Percentiles rank a stretch among this genome's conserved stretches.
These are phyloP conservation scores for Colletotrichum abscissum DNA, from an alignment of 2,329 filamentous ascomycete genomes.

Conservation along the genomic window DNA sequence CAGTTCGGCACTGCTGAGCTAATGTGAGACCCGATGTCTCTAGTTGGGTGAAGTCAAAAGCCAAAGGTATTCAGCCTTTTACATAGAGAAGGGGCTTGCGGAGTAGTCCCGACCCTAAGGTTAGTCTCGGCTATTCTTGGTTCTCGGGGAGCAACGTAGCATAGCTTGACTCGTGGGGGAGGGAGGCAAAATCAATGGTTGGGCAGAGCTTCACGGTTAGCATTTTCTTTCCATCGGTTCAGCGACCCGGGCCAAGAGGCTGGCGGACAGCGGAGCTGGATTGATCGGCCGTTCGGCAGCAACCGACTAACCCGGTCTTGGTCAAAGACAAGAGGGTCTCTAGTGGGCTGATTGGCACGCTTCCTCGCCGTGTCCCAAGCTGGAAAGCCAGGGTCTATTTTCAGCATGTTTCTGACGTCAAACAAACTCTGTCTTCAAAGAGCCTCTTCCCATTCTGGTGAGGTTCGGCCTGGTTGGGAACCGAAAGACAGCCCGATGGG, in stretches of 20 bases:
- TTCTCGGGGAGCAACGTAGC: background rate
- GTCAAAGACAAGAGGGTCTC: background rate
- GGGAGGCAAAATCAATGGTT: background rate
- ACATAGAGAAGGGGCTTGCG: too few relatives aligned
- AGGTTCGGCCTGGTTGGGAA: background rate
- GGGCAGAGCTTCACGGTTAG: background rate
- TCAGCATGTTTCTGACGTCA: slow-evolving; percentile 25
- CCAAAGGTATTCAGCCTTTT: background rate
- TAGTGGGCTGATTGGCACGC: slow-evolving; percentile 4
- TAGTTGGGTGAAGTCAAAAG: background rate
- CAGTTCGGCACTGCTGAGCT: background rate
- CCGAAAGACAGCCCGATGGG: background rate
- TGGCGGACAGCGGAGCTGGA: slow-evolving; percentile 14
- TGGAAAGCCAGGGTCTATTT: background rate
- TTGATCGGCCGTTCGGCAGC: slow-evolving; percentile 14
- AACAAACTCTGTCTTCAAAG: background rate
- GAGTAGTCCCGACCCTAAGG: background rate
- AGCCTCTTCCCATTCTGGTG: background rate
- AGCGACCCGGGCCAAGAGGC: background rate
- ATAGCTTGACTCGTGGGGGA: background rate
- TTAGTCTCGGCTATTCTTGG: background rate
- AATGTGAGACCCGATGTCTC: background rate
- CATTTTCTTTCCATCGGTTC: background rate
- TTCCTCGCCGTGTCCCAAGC: background rate
- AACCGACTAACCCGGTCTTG: background rate